These are phyloP conservation scores for Xylaria intraflava DNA, from an alignment of 495 filamentous ascomycete genomes.

Conservation along the genomic window DNA sequence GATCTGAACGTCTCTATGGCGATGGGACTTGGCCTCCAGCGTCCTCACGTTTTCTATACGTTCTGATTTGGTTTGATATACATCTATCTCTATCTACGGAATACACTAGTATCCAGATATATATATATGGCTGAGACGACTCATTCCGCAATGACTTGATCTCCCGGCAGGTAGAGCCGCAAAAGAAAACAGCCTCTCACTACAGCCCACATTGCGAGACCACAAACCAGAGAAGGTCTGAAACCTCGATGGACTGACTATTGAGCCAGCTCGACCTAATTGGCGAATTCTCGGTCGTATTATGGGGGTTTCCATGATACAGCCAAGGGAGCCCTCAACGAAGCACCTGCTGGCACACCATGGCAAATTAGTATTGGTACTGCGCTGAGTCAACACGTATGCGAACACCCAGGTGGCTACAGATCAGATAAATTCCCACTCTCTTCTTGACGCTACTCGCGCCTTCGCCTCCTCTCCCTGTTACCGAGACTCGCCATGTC, in stretches of 20 bases:
- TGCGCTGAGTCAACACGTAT: not conserved
- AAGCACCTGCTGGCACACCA: no score
- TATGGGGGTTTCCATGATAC: no score
- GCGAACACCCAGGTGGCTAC: slow-evolving; percentile 1
- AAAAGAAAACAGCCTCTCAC: not conserved
- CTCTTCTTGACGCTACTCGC: not conserved
- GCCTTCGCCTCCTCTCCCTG: not conserved
- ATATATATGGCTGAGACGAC: not conserved
- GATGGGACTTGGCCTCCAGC: no score
- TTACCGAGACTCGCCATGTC: slow-evolving; percentile 34
- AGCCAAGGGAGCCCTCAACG: not conserved
- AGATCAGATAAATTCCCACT: not conserved
- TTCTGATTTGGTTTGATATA: no score
- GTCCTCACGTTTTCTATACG: no score
- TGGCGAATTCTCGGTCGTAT: no score
- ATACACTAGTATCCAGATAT: no score
- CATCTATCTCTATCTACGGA: not conserved
- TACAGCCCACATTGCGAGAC: no score
- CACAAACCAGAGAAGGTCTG: no score
- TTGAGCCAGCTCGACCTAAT: no score
- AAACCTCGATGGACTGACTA: no score
- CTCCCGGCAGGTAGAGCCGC: not conserved
- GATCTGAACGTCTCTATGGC: no score
- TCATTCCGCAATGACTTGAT: not conserved
- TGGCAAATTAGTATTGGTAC: not conserved